These are phyloP conservation scores for Cardamine resedifolia DNA, from an alignment of 345 rosid species.

Conservation along the genomic window DNA sequence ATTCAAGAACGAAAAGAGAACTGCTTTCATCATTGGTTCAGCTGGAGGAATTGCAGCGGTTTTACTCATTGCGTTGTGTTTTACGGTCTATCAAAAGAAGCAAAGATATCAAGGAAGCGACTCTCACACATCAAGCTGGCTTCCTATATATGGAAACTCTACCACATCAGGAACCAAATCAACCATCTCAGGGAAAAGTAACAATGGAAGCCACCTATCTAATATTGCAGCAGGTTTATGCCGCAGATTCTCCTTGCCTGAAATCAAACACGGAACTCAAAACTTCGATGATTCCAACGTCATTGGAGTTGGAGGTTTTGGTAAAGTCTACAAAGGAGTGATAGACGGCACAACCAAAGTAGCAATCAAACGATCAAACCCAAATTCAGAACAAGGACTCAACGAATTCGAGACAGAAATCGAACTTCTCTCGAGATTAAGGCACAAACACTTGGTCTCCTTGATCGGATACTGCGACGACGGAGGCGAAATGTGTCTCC, in stretches of 20 bases:
- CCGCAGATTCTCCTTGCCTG: slow-evolving; percentile 58
- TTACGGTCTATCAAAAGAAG: slow-evolving; percentile 46
- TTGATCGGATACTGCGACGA: slow-evolving; percentile 87
- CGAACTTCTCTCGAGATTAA: slow-evolving; percentile 77
- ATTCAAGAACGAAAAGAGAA: slow-evolving; percentile 39
- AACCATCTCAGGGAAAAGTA: slow-evolving; percentile 47
- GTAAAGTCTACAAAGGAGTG: slow-evolving; percentile 81
- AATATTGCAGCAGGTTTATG: slow-evolving; percentile 67
- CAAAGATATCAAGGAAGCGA: slow-evolving; percentile 38
- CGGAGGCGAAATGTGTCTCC: slow-evolving; percentile 74
- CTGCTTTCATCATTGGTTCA: slow-evolving; percentile 42
- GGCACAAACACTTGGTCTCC: slow-evolving; percentile 90
- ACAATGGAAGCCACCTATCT: slow-evolving; percentile 49
- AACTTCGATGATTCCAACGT: slow-evolving; percentile 66
- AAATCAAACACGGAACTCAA: slow-evolving; percentile 64
- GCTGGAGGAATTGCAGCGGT: slow-evolving; percentile 58
- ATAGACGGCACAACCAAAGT: slow-evolving; percentile 57
- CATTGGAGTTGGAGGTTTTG: slow-evolving; percentile 88
- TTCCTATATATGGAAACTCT: slow-evolving; percentile 59
- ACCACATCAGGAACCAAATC: slow-evolving; percentile 55
- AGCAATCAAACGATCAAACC: slow-evolving; percentile 77
- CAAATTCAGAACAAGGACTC: slow-evolving; percentile 76
- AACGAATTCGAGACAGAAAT: slow-evolving; percentile 81
- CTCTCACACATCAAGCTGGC: slow-evolving; percentile 63
- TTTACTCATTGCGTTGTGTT: slow-evolving; percentile 50